Percentiles rank a stretch among this genome's conserved stretches.
Conservation (phyloP, 352 stramenopile genomes). For the Phytophthora pinifolia region DNA sequence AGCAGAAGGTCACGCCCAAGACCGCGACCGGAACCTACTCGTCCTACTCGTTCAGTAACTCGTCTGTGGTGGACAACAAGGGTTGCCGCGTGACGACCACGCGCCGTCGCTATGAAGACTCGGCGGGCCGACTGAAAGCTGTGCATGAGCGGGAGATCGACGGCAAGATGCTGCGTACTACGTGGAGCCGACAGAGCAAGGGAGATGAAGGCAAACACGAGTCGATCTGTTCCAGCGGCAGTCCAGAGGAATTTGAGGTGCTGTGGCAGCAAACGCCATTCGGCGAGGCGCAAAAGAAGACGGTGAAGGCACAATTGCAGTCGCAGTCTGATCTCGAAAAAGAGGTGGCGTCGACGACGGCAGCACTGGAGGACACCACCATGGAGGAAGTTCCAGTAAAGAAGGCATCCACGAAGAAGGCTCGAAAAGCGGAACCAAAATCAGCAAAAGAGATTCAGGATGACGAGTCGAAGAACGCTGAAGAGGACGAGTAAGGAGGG, state of each 20-base stretch:
- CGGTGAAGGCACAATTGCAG: conserved; percentile 18
- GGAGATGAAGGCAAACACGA: conserved; percentile 52
- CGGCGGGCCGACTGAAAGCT: conserved; percentile 56
- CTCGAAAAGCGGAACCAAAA: background rate
- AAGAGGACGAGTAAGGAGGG: no score
- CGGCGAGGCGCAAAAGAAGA: conserved; percentile 46
- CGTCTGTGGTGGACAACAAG: conserved; percentile 35
- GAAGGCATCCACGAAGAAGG: background rate
- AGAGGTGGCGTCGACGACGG: background rate
- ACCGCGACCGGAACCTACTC: conserved; percentile 20
- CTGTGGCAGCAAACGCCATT: conserved; percentile 61
- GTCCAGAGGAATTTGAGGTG: conserved; percentile 55
- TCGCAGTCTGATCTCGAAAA: background rate
- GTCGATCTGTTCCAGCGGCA: conserved; percentile 42
- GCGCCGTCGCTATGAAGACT: conserved; percentile 43
- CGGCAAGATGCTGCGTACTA: conserved; percentile 43
- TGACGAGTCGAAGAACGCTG: no score
- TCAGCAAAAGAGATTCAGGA: no score
- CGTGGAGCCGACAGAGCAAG: conserved; percentile 49
- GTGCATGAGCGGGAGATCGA: conserved; percentile 59
- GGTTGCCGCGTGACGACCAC: conserved; percentile 33
- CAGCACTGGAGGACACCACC: background rate
- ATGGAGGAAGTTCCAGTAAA: conserved; percentile 1
- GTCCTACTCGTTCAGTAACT: conserved; percentile 49
- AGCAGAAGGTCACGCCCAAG: conserved; percentile 4